Evolutionary conservation across 495 filamentous ascomycete species (phyloP), one percentile per base, ranked within the genome.

Genomic region (Ramalina peruviana): DNA sequence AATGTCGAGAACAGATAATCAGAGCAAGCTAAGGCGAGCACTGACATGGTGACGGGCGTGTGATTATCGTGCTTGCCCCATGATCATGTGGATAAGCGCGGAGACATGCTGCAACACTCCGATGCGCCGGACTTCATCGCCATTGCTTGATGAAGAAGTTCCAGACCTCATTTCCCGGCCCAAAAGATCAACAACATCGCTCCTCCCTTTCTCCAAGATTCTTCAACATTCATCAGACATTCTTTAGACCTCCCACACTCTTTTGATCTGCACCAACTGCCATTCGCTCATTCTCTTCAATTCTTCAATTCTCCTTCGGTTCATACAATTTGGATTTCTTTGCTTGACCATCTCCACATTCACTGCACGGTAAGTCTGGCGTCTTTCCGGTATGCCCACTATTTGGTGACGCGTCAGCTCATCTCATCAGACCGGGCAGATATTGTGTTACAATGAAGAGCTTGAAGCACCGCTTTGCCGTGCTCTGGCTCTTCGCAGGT

Each of bases 161-260:
- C 40, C 36, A 42, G 19, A 30, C 30, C 23, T 46, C 16, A 50
- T 40, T 39, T 43, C 13, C 43, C 36, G 6, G 9, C 5, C 30
- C 30, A 2, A 33, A 46, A 43, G 15, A 13, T 19, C 20, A 15
- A 26, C 37, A 43, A 43, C 25, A 42, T 56, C 17, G 13, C 20
- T 54, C 48, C 33, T 49, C 30, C 27, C 30, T 48, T 16, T 25
- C 16, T 30, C 19, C 19, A 17, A 49, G 43, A 41, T 13, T 47
- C 15, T 43, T 46, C 52, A 54, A 47, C 48, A 25, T 49, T 43
- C 36, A 53, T 51, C 54, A 51, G 30, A 33, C 51, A 40, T 21
- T 54, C 55, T 15, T 54, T 54, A 40, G 26, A 37, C n/a, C 41
- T 1, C 43, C n/a, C 6, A 38, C 45, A 19, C 45, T 39, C 37